Evolutionary conservation across 371 early-diverging fungal genomes (phyloP).

Genomic region (Blastocladiella emersonii): DNA sequence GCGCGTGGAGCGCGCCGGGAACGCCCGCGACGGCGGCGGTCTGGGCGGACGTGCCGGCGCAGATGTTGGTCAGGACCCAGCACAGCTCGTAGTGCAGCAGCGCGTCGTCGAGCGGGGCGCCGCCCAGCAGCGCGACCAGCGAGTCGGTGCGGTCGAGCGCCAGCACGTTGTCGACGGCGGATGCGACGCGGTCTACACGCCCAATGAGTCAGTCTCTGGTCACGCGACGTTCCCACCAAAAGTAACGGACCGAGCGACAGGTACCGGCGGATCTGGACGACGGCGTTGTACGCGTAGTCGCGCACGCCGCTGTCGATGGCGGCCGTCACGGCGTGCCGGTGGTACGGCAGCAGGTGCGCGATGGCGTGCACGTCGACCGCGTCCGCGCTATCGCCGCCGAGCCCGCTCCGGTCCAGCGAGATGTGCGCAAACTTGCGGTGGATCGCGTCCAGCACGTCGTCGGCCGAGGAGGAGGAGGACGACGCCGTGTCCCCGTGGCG

Average conservation of each 20-base stretch:
- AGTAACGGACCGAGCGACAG: background rate
- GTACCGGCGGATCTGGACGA: background rate
- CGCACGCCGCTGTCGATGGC: background rate
- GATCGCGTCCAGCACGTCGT: background rate
- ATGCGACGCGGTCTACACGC: background rate
- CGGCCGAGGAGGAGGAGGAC: too few species aligned
- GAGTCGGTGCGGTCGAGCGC: background rate
- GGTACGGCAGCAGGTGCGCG: background rate
- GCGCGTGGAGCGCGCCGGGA: background rate
- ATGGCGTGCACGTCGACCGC: background rate
- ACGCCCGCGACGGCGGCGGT: background rate
- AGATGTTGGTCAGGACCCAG: background rate
- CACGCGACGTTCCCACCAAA: background rate
- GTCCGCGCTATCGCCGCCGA: too few species aligned
- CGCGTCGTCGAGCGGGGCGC: background rate
- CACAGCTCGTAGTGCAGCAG: background rate
- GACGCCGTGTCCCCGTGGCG: too few species aligned
- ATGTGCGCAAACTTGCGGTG: background rate
- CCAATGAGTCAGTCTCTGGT: background rate
- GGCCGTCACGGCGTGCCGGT: background rate
- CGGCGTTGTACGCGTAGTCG: background rate
- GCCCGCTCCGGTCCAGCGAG: too few species aligned
- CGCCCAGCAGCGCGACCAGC: too few species aligned
- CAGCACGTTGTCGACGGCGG: background rate
- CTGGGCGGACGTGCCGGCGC: background rate